Conservation (phyloP, 352 stramenopile species). For the Globisporangium recalcitrans region DNA sequence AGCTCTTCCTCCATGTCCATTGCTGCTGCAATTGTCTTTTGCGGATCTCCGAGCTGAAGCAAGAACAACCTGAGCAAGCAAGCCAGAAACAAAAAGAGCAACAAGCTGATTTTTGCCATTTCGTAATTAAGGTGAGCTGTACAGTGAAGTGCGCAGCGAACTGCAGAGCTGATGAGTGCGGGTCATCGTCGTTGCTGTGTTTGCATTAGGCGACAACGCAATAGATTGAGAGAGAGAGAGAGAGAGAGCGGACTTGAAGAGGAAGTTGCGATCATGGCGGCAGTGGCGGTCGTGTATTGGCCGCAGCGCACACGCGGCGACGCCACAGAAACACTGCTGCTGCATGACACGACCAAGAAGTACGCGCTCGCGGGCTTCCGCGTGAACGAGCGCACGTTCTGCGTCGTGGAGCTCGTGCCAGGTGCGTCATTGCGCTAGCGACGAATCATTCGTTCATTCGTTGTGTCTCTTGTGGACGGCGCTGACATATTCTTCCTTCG, state of each 20-base stretch:
- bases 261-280: neutral
- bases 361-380: conserved; percentile 18
- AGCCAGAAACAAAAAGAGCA: neutral
- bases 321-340: neutral
- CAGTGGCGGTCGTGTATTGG: conserved; percentile 40
- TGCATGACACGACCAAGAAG: neutral
- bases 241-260: neutral
- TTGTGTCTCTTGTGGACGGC: neutral
- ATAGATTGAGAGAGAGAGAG: too few relatives aligned
- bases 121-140: neutral
- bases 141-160: conserved; percentile 7
- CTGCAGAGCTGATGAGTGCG: conserved; percentile 6
- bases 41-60: neutral
- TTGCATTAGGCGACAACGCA: conserved; percentile 1
- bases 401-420: conserved; percentile 24
- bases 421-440: conserved; percentile 5
- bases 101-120: neutral
- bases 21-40: neutral
- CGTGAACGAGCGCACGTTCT: conserved; percentile 19
- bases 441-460: conserved; percentile 3
- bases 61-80: too few relatives aligned
- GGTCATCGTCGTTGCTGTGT: neutral
- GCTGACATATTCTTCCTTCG: too few relatives aligned
- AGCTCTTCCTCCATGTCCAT: conserved; percentile 67
- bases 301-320: conserved; percentile 19